Evolutionary conservation across 768 basidiomycete species (phyloP), one percentile per base, ranked within the genome.

Genomic region (Mrakia blollopis): DNA sequence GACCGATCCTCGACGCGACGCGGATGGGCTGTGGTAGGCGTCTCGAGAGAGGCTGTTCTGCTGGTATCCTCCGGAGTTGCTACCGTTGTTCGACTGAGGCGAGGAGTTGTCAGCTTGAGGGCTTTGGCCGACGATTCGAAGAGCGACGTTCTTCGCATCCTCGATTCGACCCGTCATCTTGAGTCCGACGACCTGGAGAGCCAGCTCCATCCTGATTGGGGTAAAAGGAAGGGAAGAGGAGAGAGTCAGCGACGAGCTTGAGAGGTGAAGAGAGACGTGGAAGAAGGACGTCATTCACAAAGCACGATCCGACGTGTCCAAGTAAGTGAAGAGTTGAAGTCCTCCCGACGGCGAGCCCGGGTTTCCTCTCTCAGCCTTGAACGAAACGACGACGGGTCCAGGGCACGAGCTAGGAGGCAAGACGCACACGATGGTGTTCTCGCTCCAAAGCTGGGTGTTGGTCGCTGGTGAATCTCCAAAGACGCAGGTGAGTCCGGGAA

Each of bases 91-190:
- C 7, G 41, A 39, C 37, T 70, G 60, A 11, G 39, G 25, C 11
- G 52, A 37, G 28, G 44, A 18, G 30, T 41, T 44, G 73, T 69
- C 69, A 2, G 73, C 44, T 3, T 41, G 39, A 37, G 68, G 41
- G 11, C 37, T 61, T 60, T 74, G 77, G 0, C 92, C 91, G 41
- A 97, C 92, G 79, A 97, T 97, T 41, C 94, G 88, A 88, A 94
- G 90, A 21, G 94, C 94, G 52, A 97, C 91, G 76, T 93, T 92
- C 83, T 92, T 91, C 3, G 94, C 94, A 73, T 94, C 92, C 80
- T 95, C 93, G 39, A 96, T 90, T 81, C 94, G 92, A 68, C 94
- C 94, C 0, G 94, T 96, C 92, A 97, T 95, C 86, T 96, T 94
- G 79, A 97, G 85, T 0, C 95, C 95, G 25, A 98, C 94, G 21